Percentiles rank a stretch among this genome's conserved stretches.
Evolutionary conservation across 2,329 filamentous ascomycete species (phyloP).

Genomic region (Penicillium crustosum): DNA sequence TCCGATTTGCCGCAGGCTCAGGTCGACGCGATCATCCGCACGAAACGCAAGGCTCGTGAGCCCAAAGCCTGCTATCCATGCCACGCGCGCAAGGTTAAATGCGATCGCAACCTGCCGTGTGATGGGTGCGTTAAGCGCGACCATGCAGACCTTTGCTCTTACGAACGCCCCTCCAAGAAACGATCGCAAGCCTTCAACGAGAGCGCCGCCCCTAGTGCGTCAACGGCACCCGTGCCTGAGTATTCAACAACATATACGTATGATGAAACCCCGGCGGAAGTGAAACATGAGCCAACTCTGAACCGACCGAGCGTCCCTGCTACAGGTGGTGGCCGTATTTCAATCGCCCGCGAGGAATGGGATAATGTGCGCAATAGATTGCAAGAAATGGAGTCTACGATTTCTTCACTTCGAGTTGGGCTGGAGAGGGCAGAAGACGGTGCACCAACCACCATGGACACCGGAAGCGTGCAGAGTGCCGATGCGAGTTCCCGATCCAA

Average conservation of each 20-base stretch:
- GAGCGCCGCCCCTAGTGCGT: conserved; percentile 19
- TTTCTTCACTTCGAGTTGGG: conserved; percentile 40
- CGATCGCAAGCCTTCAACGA: conserved; percentile 31
- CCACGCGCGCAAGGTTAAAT: conserved; percentile 51
- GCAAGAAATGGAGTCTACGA: conserved; percentile 46
- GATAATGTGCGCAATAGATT: conserved; percentile 44
- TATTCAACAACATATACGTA: conserved; percentile 11
- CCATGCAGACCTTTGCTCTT: conserved; percentile 51
- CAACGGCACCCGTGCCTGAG: conserved; percentile 9
- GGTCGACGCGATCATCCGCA: conserved; percentile 50
- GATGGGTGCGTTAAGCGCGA: conserved; percentile 52
- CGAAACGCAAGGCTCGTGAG: conserved; percentile 50
- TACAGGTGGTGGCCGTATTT: conserved; percentile 32
- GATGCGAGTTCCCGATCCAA: conserved; percentile 36
- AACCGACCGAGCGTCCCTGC: conserved; percentile 17
- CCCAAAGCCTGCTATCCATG: conserved; percentile 50
- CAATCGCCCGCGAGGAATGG: conserved; percentile 46
- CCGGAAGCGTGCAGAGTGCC: conserved; percentile 33
- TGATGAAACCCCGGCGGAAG: conserved; percentile 23
- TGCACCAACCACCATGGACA: conserved; percentile 25
- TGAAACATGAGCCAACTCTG: conserved; percentile 27
- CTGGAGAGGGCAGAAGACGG: conserved; percentile 40
- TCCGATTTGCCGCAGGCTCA: conserved; percentile 47
- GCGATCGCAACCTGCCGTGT: conserved; percentile 50
- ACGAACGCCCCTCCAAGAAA: conserved; percentile 51